Conservation (phyloP, 1,284 basidiomycete genomes). For the Sporisorium scitamineum region DNA sequence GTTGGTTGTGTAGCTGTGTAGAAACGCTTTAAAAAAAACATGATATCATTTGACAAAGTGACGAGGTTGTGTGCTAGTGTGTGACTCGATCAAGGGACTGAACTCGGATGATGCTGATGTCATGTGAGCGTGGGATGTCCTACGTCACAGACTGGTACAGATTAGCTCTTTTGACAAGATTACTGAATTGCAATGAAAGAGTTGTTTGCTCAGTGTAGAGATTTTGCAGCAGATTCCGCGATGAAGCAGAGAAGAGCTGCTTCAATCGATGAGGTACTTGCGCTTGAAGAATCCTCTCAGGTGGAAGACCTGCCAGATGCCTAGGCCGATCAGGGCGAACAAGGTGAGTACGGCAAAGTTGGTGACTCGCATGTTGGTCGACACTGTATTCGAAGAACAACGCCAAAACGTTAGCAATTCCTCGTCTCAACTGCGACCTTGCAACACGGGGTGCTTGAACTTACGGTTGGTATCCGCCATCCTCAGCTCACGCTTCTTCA, state of each 20-base stretch:
- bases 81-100: not conserved
- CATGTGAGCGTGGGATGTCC: not conserved
- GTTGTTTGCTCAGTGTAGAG: not conserved
- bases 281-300: constrained; percentile 93
- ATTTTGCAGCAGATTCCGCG: not conserved
- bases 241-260: not conserved
- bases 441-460: constrained; percentile 69
- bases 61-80: not conserved
- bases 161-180: not conserved
- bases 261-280: constrained; percentile 93
- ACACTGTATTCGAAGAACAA: constrained; percentile 74
- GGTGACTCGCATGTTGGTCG: constrained; percentile 90
- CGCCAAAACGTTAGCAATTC: not conserved
- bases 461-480: constrained; percentile 92
- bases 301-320: constrained; percentile 94
- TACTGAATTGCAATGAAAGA: not conserved
- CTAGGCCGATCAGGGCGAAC: constrained; percentile 81
- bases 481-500: constrained; percentile 86
- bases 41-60: constrained; percentile 4
- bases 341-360: constrained; percentile 92
- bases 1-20: not conserved
- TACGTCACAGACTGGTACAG: not conserved
- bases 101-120: not conserved
- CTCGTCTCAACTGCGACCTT: not conserved
- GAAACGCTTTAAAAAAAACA: not conserved